A percentile compares a stretch with the other conserved stretches of the same genome.
Evolutionary conservation across 2,329 filamentous ascomycete genomes (phyloP).

Genomic region (Orbilia quercus): DNA sequence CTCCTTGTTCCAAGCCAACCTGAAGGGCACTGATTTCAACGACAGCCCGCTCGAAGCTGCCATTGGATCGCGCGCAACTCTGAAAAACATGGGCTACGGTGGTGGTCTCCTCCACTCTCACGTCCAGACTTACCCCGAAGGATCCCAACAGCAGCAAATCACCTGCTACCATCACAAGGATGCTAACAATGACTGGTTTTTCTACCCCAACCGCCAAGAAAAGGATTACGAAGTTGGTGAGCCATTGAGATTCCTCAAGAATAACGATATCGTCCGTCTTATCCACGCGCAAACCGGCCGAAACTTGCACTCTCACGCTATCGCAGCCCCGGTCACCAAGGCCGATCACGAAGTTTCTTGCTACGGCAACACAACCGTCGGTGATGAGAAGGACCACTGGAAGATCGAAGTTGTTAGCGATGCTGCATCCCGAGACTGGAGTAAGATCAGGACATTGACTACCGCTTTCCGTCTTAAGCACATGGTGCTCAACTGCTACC

Average conservation of each 20-base stretch:
- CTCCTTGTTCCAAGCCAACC: slow-evolving; percentile 97
- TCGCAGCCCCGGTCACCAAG: slow-evolving; percentile 89
- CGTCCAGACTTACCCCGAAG: slow-evolving; percentile 94
- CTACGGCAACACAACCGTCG: slow-evolving; percentile 94
- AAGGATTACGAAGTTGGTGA: slow-evolving; percentile 77
- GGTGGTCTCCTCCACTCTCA: slow-evolving; percentile 96
- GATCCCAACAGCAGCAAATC: slow-evolving; percentile 92
- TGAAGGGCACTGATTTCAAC: slow-evolving; percentile 90
- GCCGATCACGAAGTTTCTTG: slow-evolving; percentile 90
- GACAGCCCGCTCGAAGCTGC: slow-evolving; percentile 94
- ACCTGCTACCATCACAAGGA: slow-evolving; percentile 99
- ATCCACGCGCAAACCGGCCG: slow-evolving; percentile 96
- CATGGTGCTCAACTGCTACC: slow-evolving; percentile 84
- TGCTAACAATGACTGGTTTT: slow-evolving; percentile 99
- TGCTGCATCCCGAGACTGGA: slow-evolving; percentile 85
- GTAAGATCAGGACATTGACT: slow-evolving; percentile 87
- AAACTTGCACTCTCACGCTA: slow-evolving; percentile 93
- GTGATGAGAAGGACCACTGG: slow-evolving; percentile 99
- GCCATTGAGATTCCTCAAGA: slow-evolving; percentile 77
- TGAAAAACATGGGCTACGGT: slow-evolving; percentile 99
- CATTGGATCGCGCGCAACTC: slow-evolving; percentile 84
- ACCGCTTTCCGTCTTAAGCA: slow-evolving; percentile 92
- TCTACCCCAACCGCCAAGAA: slow-evolving; percentile 89
- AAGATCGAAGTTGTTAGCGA: slow-evolving; percentile 90
- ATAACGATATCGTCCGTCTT: slow-evolving; percentile 82